Conservation (phyloP, 2,329 filamentous ascomycete species). For the Botrytis paeoniae region DNA sequence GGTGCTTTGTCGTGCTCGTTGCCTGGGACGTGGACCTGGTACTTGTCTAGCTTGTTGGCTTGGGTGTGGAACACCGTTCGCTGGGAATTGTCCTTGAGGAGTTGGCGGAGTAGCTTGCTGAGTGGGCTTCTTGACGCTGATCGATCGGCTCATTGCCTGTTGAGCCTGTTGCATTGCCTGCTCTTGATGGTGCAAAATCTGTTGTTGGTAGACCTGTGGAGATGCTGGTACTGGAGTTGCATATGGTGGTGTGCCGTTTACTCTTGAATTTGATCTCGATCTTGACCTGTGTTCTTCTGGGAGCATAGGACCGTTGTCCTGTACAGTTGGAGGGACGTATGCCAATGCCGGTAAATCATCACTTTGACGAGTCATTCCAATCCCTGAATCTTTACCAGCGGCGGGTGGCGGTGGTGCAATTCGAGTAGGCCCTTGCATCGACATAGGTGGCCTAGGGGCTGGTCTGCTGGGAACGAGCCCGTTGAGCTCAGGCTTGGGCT, state of each 20-base stretch:
- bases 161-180: conserved; percentile 62
- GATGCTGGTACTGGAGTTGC: conserved; percentile 29
- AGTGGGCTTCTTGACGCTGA: conserved; percentile 40
- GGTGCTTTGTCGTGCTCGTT: conserved; percentile 74
- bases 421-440: conserved; percentile 62
- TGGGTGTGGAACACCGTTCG: conserved; percentile 41
- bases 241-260: conserved; percentile 48
- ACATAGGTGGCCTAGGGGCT: conserved; percentile 82
- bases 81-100: conserved; percentile 49
- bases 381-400: conserved; percentile 59
- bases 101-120: conserved; percentile 49
- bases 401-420: conserved; percentile 56
- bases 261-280: conserved; percentile 66
- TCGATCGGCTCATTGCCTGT: conserved; percentile 34
- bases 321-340: conserved; percentile 34
- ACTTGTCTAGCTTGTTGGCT: conserved; percentile 40
- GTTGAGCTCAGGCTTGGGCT: conserved; percentile 51
- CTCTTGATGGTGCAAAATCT: conserved; percentile 75
- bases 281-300: conserved; percentile 66
- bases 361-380: conserved; percentile 56
- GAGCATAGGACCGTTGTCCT: conserved; percentile 46
- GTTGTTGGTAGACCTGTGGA: conserved; percentile 54
- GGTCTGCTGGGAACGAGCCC: conserved; percentile 74
- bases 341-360: conserved; percentile 49
- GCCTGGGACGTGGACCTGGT: conserved; percentile 65